Evolutionary conservation across 345 rosid species (phyloP).

Genomic region (Corymbia maculata): DNA sequence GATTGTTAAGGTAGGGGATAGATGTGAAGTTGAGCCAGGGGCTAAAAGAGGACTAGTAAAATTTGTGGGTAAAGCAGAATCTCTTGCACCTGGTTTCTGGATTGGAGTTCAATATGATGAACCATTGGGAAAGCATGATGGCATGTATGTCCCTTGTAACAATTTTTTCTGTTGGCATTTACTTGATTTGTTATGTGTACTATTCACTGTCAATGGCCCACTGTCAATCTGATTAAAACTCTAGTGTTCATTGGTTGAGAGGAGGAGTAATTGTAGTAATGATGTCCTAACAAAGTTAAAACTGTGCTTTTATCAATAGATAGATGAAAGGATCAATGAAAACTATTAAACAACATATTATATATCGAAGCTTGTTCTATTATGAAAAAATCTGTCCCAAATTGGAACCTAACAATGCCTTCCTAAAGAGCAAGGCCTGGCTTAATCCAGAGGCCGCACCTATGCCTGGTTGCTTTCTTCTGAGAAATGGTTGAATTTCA

Average conservation of each 20-base stretch:
- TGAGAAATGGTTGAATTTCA: background rate
- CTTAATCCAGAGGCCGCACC: background rate
- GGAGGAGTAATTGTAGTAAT: background rate
- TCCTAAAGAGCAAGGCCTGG: background rate
- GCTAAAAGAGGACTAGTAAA: conserved; percentile 86
- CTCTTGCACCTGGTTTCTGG: conserved; percentile 85
- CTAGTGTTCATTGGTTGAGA: background rate
- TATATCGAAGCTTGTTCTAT: background rate
- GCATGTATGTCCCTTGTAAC: conserved; percentile 44
- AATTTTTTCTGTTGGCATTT: background rate
- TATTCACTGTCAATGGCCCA: background rate
- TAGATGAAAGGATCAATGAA: background rate
- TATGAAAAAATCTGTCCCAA: background rate
- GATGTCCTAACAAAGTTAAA: background rate
- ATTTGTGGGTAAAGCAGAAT: conserved; percentile 71
- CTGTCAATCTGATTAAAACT: background rate
- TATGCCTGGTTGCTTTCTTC: background rate
- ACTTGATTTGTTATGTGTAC: background rate
- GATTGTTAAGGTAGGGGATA: conserved; percentile 54
- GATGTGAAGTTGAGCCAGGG: conserved; percentile 93
- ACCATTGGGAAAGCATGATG: conserved; percentile 94
- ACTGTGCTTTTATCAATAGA: background rate
- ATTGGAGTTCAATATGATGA: conserved; percentile 92
- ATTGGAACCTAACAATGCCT: background rate
- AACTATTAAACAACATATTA: background rate